Evolutionary conservation across 306 rosid species (phyloP), one percentile per base, ranked within the genome.

Genomic region (Castanospermum australe): DNA sequence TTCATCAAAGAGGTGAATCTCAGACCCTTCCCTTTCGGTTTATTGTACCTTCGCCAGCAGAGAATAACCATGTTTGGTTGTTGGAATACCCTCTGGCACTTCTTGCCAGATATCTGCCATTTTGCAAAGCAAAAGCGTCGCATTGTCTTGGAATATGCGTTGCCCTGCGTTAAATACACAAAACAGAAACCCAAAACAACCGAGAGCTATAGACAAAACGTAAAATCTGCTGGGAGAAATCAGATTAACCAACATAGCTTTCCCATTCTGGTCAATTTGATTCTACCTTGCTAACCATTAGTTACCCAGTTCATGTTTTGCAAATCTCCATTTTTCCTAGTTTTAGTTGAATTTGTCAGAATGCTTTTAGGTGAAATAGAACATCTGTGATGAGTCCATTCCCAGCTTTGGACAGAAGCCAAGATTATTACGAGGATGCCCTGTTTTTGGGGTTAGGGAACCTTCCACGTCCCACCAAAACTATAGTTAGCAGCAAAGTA

Each of bases 371-470:
- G 56, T 48, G 12, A 17, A 24, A 25, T 21, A 41, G 8, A 9
- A 32, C n/a, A 35, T 38, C 4, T 24, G 21, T 4, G 20, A 1
- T 2, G 9, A 25, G 15, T 41, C 8, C 24, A 17, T 10, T 60
- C 15, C 36, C 13, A 12, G 18, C 7, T 62, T 10, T 42, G 78
- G 54, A 6, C 8, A n/a, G n/a, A n/a, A 38, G 60, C 4, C 47
- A 36, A 35, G 22, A 20, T 51, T 41, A n/a, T 41, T 72, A 44
- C 12, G 20, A 32, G 33, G 8, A 39, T 77, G 75, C 79, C 86
- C 82, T 76, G 86, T 74, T 81, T 67, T 5, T 21, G 24, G 9
- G 56, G 56, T 18, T 67, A 78, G 17, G 20, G 64, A 67, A 15
- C 45, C 41, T 50, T 36, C 2, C 38, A 15, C 30, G 18, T 75